phyloP scores from a whole-genome alignment of 768 basidiomycete genomes.

The Tremella fuciformis region DNA sequence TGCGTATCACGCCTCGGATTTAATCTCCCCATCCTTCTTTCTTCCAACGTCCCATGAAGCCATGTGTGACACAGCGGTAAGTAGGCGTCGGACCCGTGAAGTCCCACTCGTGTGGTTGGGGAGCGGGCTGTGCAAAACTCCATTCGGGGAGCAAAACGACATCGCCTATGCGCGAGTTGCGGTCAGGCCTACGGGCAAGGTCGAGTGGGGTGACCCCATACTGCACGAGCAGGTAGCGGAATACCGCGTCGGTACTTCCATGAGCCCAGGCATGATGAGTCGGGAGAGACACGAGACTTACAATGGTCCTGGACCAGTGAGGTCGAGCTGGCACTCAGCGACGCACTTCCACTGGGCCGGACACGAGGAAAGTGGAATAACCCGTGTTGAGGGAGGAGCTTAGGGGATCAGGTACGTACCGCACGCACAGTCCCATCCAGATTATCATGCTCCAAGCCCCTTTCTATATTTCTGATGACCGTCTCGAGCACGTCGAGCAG shows the following conservation, averaged over 20 bases:
- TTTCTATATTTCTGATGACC: constrained; percentile 5
- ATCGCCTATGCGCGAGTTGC: constrained; percentile 13
- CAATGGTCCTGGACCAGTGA: constrained; percentile 23
- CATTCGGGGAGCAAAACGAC: constrained; percentile 18
- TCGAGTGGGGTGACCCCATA: constrained; percentile 16
- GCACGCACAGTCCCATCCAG: constrained; percentile 1
- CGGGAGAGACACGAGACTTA: too few relatives aligned
- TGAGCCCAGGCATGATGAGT: background rate
- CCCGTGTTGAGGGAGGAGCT: background rate
- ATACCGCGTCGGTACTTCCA: constrained; percentile 20
- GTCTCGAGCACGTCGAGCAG: constrained; percentile 21
- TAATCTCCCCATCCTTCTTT: constrained; percentile 3
- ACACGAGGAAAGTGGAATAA: too few relatives aligned
- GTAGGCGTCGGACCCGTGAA: constrained; percentile 9
- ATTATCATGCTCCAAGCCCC: background rate
- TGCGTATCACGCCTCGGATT: too few relatives aligned
- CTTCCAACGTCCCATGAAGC: constrained; percentile 22
- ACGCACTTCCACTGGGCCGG: too few relatives aligned
- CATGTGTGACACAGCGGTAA: constrained; percentile 15
- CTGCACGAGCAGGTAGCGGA: constrained; percentile 17
- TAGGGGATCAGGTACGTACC: constrained; percentile 4
- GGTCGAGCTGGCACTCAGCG: constrained; percentile 16
- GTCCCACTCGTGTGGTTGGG: constrained; percentile 3
- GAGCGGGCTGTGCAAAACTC: constrained; percentile 12
- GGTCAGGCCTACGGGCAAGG: constrained; percentile 1